Evolutionary conservation across 2,329 filamentous ascomycete species (phyloP), one percentile per base, ranked within the genome.

Genomic region (Colletotrichum chrysophilum): DNA sequence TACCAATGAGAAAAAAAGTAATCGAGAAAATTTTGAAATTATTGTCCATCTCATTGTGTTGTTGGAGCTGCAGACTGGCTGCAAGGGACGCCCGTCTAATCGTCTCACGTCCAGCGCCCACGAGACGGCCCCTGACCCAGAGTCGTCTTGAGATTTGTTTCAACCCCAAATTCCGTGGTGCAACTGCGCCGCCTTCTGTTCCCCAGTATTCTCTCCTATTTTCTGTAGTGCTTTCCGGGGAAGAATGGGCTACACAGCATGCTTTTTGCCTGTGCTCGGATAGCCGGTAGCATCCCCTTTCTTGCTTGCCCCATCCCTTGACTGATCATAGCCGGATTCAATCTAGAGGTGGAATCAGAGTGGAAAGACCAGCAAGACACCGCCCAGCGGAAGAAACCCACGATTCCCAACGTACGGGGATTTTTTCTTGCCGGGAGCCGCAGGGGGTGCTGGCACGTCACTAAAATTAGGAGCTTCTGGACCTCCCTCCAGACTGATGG

Each of bases 401-500:
- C 56, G 32, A 69, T 24, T 48, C 9, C 18, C 38, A 48, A 2
- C 3, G 38, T 21, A 61, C 66, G 43, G 43, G 56, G 48, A 30
- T 64, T 68, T 68, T 12, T 30, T 24, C 43, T 38, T 61, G 5
- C 38, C 61, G 61, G 38, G 26, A 12, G 21, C 12, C 43, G 62
- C 73, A 75, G 38, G 73, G 73, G 73, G 64, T 62, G 52, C 24
- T 48, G 38, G 38, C 38, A 48, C 14, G 43, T 73, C 73, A 56
- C 73, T 73, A 66, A 73, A 65, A 75, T 75, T 69, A 73, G 73
- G 64, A 73, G 48, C 38, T 56, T 56, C 55, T 62, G 32, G 72
- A 72, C 60, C 56, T 56, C n/a, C 21, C 21, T n/a, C 34, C 34
- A 64, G 30, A 38, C 30, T 38, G 32, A 55, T 52, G 32, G 28